Conservation (phyloP, 306 rosid species). For the Arachis hypogaea region DNA sequence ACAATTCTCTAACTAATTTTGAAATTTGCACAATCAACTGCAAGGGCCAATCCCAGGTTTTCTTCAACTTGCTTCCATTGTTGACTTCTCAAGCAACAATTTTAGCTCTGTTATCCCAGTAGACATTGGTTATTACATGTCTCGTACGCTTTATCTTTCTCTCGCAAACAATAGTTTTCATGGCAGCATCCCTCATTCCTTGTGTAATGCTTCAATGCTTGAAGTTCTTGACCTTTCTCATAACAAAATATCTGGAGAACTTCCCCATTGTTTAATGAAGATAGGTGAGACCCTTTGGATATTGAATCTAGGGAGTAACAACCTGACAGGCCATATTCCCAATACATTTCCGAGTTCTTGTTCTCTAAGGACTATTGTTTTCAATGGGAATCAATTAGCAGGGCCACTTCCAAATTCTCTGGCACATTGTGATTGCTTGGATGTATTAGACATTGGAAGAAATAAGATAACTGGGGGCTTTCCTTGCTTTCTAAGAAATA, state of each 20-base stretch:
- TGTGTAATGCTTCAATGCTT: constrained; percentile 34
- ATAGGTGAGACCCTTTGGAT: background rate
- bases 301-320: constrained; percentile 33
- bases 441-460: constrained; percentile 45
- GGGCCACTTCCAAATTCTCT: constrained; percentile 50
- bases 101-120: constrained; percentile 35
- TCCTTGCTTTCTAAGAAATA: constrained; percentile 43
- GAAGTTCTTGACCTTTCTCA: constrained; percentile 44
- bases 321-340: constrained; percentile 13
- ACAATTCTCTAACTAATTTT: constrained; percentile 36
- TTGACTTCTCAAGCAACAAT: constrained; percentile 45
- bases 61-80: accelerated
- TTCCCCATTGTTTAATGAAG: constrained; percentile 38
- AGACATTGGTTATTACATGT: constrained; percentile 14
- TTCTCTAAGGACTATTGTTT: constrained; percentile 15
- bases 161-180: constrained; percentile 29
- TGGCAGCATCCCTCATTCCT: constrained; percentile 32
- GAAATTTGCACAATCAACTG: constrained; percentile 37
- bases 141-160: background rate
- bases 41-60: constrained; percentile 32
- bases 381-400: constrained; percentile 25
- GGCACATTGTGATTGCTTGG: background rate
- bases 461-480: constrained; percentile 25
- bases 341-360: constrained; percentile 20
- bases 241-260: constrained; percentile 27